Base-by-base conservation (phyloP, 1,284 basidiomycete genomes). In the Ganoderma leucocontextum region DNA sequence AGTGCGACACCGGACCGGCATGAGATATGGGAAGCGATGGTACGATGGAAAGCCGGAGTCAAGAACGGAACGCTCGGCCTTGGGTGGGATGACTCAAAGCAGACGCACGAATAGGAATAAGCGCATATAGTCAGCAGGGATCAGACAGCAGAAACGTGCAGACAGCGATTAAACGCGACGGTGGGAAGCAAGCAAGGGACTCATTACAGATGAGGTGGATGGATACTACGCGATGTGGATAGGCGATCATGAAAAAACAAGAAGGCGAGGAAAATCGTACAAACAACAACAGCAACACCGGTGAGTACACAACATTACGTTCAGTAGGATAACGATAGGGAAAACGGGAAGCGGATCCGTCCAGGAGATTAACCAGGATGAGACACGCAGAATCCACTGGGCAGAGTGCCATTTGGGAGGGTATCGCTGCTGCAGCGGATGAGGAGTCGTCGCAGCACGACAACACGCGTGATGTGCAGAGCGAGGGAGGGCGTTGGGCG, bases 251-350 rank as follows among this genome's bases (percentile, higher is more conserved):
- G n/a, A 17, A 3, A 25, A 33, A 29, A 55, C 52, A 55, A 17
- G 52, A 15, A 55, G 29, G 13, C 29, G 25, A 55, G 52, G 52
- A 15, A 6, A 13, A 33, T 55, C 13, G 35, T 58, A 58, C 55
- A 38, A 38, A 58, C 55, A 38, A 36, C 55, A 58, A 4, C 33
- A 58, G 17, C 29, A 19, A 41, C 38, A 44, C 19, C 29, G 38
- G 58, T 64, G 64, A 52, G 60, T 67, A 67, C 69, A 73, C 62
- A 68, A 62, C 67, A 70, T 65, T 67, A 69, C 12, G 66, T 36
- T 41, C 36, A 59, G 58, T 19, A 55, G 52, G 57, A 52, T 33
- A 36, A 52, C 25, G 22, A 49, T 58, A 25, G 41, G 13, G 19
- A 35, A 49, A 12, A 60, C 19, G 9, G 41, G 33, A n/a, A 42